Conservation (phyloP, 352 stramenopile species). For the Globisporangium spinosum region DNA sequence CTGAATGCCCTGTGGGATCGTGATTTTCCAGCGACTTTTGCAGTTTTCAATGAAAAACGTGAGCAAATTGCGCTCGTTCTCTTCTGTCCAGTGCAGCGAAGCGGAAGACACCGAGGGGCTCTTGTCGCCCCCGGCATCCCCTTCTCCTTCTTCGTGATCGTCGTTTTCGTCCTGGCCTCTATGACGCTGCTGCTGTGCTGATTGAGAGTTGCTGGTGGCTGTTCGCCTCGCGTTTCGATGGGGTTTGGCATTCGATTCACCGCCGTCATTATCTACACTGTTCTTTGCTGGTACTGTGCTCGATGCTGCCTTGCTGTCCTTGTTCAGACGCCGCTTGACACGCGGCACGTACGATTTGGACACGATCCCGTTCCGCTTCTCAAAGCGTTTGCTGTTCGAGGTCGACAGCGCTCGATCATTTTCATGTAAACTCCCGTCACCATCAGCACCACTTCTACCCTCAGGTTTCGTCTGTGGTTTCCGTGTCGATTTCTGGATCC, state of each 20-base stretch:
- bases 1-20: slow-evolving; percentile 57
- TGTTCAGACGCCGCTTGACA: slow-evolving; percentile 25
- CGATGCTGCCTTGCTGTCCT: slow-evolving; percentile 9
- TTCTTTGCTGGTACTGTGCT: slow-evolving; percentile 5
- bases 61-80: slow-evolving; percentile 52
- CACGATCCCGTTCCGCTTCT: slow-evolving; percentile 58
- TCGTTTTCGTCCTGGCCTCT: not conserved
- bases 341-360: slow-evolving; percentile 43
- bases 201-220: slow-evolving; percentile 5
- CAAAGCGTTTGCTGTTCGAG: not conserved
- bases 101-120: not conserved
- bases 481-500: slow-evolving; percentile 61
- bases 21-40: slow-evolving; percentile 56
- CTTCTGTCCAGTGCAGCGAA: slow-evolving; percentile 49
- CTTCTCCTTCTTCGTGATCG: not conserved
- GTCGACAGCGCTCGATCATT: slow-evolving; percentile 8
- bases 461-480: slow-evolving; percentile 27
- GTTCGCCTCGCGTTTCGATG: slow-evolving; percentile 5
- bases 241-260: slow-evolving; percentile 14
- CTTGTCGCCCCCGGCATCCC: not conserved
- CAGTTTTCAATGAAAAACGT: slow-evolving; percentile 71
- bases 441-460: not conserved
- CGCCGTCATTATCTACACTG: slow-evolving; percentile 6
- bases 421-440: not conserved
- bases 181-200: not conserved